These are phyloP conservation scores for Phytophthora palmivora DNA, from an alignment of 352 stramenopile species.

Conservation along the genomic window DNA sequence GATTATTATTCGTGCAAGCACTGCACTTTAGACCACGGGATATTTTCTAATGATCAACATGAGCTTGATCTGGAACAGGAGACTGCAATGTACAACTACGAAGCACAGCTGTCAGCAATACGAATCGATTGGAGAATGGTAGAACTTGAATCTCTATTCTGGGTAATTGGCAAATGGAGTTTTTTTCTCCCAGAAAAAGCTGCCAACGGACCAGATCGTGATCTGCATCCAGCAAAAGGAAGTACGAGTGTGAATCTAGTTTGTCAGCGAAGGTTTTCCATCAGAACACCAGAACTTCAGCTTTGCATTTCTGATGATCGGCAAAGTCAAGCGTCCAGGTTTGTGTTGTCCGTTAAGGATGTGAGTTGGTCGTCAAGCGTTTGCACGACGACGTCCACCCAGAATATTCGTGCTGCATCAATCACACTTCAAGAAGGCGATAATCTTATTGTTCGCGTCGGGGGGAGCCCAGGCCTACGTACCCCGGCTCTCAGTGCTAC, in stretches of 20 bases:
- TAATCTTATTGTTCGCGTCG: constrained; percentile 42
- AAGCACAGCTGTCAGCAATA: constrained; percentile 54
- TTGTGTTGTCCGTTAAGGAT: constrained; percentile 41
- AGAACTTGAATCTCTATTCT: constrained; percentile 72
- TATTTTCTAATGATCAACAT: constrained; percentile 28
- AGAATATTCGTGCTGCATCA: constrained; percentile 38
- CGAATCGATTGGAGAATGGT: constrained; percentile 54
- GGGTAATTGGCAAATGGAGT: constrained; percentile 79
- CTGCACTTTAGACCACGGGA: constrained; percentile 27
- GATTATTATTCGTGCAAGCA: constrained; percentile 59
- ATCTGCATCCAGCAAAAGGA: constrained; percentile 39
- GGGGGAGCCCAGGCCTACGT: constrained; percentile 46
- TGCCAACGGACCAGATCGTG: constrained; percentile 23
- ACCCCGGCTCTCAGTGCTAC: constrained; percentile 51
- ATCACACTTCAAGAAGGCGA: constrained; percentile 43
- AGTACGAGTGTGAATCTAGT: constrained; percentile 33
- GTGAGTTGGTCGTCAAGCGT: constrained; percentile 41
- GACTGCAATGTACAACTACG: constrained; percentile 77
- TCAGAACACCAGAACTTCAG: constrained; percentile 39
- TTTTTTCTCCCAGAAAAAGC: constrained; percentile 69
- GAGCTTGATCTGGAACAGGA: constrained; percentile 39
- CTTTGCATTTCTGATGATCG: constrained; percentile 43
- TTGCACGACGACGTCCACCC: constrained; percentile 44
- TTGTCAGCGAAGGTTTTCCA: constrained; percentile 41
- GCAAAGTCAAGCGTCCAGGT: constrained; percentile 17